Conservation (phyloP, 352 stramenopile genomes). For the Pythium graminicola region DNA sequence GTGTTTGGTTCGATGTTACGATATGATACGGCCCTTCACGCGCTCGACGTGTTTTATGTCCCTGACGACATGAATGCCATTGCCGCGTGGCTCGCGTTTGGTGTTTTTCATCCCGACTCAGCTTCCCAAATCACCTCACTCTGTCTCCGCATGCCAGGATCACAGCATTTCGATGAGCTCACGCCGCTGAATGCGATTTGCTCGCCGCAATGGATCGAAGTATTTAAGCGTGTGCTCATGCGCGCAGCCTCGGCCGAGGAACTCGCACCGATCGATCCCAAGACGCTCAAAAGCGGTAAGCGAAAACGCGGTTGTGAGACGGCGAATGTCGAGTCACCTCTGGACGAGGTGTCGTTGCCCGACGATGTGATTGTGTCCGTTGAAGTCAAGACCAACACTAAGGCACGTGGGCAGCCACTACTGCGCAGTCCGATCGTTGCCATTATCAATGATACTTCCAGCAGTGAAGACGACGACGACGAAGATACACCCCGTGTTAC, state of each 20-base stretch:
- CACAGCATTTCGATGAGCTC: neutral
- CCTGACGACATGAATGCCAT: neutral
- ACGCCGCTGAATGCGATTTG: constrained; percentile 5
- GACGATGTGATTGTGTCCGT: constrained; percentile 4
- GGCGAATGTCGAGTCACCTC: neutral
- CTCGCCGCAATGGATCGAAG: constrained; percentile 9
- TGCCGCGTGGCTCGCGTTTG: constrained; percentile 16
- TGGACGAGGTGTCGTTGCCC: constrained; percentile 4
- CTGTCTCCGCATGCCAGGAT: constrained; percentile 13
- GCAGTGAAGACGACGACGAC: neutral
- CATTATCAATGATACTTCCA: neutral
- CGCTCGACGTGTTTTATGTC: constrained; percentile 1
- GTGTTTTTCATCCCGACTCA: constrained; percentile 13
- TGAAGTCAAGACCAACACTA: constrained; percentile 9
- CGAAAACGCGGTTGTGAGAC: constrained; percentile 3
- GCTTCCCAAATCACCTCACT: neutral
- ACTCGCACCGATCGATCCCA: constrained; percentile 12
- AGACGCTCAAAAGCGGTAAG: constrained; percentile 10
- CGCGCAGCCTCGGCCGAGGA: constrained; percentile 4
- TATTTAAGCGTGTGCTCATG: constrained; percentile 11
- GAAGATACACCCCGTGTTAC: neutral
- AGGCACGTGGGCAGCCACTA: constrained; percentile 10
- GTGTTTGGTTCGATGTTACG: constrained; percentile 4
- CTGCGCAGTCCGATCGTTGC: constrained; percentile 2
- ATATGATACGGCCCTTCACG: constrained; percentile 7